Evolutionary conservation across 306 rosid species (phyloP).

Genomic region (Arachis stenosperma): DNA sequence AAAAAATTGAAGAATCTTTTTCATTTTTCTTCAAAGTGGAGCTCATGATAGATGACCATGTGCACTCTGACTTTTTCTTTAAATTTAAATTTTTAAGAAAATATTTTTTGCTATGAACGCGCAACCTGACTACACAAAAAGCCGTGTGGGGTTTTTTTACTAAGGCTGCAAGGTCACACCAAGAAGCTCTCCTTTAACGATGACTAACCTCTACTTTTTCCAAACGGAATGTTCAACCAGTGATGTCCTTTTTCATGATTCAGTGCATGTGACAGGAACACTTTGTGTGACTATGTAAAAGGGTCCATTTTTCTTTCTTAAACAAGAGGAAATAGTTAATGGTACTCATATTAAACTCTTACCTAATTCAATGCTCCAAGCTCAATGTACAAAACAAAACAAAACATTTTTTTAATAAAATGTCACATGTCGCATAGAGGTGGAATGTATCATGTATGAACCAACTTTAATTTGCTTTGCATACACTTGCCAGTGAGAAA

Average conservation of each 20-base stretch:
- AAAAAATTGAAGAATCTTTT: background rate
- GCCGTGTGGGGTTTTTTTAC: conserved; percentile 33
- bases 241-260: conserved; percentile 37
- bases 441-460: background rate
- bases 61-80: conserved; percentile 13
- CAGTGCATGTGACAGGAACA: conserved; percentile 25
- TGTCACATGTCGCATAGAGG: conserved; percentile 15
- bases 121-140: conserved; percentile 32
- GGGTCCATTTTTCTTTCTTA: background rate
- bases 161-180: background rate
- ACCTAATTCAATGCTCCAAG: too few species aligned
- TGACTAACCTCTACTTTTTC: conserved; percentile 8
- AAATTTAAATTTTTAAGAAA: background rate
- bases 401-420: conserved; percentile 1
- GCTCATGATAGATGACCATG: conserved; percentile 13
- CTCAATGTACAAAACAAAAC: too few species aligned
- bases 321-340: too few species aligned
- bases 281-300: background rate
- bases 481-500: background rate
- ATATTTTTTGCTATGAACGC: conserved; percentile 2
- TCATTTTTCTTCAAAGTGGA: conserved; percentile 12
- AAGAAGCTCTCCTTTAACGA: background rate
- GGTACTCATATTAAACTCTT: too few species aligned
- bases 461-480: background rate
- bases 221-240: conserved; percentile 36